Percentiles rank a stretch among this genome's conserved stretches.
Conservation (phyloP, 306 rosid species). For the Trifolium subterraneum region DNA sequence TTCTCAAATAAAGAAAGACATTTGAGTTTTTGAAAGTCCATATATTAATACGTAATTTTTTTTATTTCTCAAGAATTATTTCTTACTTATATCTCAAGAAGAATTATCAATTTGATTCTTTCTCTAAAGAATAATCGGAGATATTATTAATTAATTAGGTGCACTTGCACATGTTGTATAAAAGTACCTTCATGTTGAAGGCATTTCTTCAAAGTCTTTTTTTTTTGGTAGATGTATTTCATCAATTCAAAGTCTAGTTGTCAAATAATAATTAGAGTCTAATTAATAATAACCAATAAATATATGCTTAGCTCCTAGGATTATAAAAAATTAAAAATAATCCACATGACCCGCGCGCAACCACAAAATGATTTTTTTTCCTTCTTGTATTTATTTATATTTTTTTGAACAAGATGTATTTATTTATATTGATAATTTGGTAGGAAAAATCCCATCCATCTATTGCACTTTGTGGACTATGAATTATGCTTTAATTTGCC, state of each 20-base stretch:
- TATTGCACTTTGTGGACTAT: constrained; percentile 27
- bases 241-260: background rate
- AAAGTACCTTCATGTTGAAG: background rate
- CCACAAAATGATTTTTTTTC: background rate
- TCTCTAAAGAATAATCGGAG: no score
- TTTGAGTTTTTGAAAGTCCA: no score
- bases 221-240: no score
- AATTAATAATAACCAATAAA: background rate
- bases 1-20: no score
- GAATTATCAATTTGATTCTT: no score
- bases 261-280: constrained; percentile 19
- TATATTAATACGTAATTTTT: no score
- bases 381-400: background rate
- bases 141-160: background rate
- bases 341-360: background rate
- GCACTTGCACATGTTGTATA: constrained; percentile 14
- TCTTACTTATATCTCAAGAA: no score
- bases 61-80: no score
- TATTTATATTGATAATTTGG: background rate
- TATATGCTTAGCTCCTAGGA: constrained; percentile 14
- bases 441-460: background rate
- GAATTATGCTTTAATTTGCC: constrained; percentile 1
- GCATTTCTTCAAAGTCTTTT: background rate
- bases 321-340: background rate
- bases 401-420: background rate